These are phyloP conservation scores for Rehmannia glutinosa DNA, from an alignment of 257 asterid species.

Conservation along the genomic window DNA sequence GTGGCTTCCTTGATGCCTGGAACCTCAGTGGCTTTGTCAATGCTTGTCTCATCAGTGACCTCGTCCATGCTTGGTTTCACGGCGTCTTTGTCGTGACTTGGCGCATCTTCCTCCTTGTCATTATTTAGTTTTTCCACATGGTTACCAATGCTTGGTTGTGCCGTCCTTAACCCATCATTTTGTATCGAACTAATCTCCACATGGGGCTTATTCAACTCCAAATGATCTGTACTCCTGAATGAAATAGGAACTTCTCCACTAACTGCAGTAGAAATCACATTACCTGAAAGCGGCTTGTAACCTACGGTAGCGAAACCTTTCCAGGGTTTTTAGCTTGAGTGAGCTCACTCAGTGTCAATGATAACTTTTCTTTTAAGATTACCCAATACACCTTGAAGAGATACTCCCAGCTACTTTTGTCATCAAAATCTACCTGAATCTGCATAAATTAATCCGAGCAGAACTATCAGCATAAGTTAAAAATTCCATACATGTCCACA, in stretches of 20 bases:
- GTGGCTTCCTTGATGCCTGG: constrained; percentile 10
- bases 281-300: constrained; percentile 30
- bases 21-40: constrained; percentile 7
- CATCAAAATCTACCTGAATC: constrained; percentile 89
- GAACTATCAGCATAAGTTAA: constrained; percentile 7
- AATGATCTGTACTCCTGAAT: constrained; percentile 25
- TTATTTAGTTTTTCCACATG: constrained; percentile 11
- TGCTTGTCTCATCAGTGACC: constrained; percentile 1
- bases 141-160: constrained; percentile 10
- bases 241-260: constrained; percentile 28
- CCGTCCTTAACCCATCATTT: constrained; percentile 17
- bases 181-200: constrained; percentile 18
- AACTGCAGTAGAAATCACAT: constrained; percentile 21
- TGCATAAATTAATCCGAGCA: constrained; percentile 27
- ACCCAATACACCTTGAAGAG: constrained; percentile 92
- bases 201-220: constrained; percentile 38
- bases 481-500: neutral
- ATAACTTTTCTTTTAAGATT: constrained; percentile 51
- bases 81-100: neutral
- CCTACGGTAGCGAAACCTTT: constrained; percentile 34
- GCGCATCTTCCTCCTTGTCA: neutral
- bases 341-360: constrained; percentile 63
- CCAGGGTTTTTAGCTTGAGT: constrained; percentile 55
- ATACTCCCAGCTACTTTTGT: constrained; percentile 84
- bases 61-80: constrained; percentile 1